Base-by-base conservation (phyloP, 495 filamentous ascomycete species). In the Penicillium diatomitis region DNA sequence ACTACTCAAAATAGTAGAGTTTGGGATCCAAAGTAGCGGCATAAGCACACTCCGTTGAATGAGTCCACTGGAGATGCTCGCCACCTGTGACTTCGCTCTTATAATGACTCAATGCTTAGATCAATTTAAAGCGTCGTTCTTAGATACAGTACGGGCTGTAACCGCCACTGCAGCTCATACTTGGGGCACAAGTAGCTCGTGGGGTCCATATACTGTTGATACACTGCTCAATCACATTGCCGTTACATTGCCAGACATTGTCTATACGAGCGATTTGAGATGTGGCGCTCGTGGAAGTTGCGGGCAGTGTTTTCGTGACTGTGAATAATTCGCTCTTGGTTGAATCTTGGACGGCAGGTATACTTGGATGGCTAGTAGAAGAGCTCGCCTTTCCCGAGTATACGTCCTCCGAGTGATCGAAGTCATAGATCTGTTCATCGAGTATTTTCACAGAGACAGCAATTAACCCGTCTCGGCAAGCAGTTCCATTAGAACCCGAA, bases 391-490 rank as follows among this genome's bases (percentile, higher is more conserved):
- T n/a, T n/a, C n/a, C n/a, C n/a, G n/a, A n/a, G n/a, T n/a, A n/a
- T n/a, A n/a, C n/a, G n/a, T n/a, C n/a, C n/a, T n/a, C n/a, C n/a
- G n/a, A n/a, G 33, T 27, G 32, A 33, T 56, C 41, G 27, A 54
- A 57, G 30, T 48, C 34, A 11, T 52, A 55, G 34, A 55, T 41
- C 1, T 44, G 44, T 20, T 55, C 48, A 10, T 55, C 53, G n/a
- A 55, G 37, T 29, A 55, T 55, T 37, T 55, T 49, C 53, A 48
- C 51, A 11, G 53, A 47, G 30, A 55, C 48, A 7, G 38, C 33
- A 3, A 44, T 35, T 32, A 51, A 45, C 5, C 53, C 53, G 20
- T 55, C 49, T 27, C 36, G 32, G 11, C 53, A 55, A 5, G 49
- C 53, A 32, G 10, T 39, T 8, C 49, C 49, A n/a, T n/a, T n/a